Conservation (phyloP, 257 asterid genomes). For the Verbascum thapsus region DNA sequence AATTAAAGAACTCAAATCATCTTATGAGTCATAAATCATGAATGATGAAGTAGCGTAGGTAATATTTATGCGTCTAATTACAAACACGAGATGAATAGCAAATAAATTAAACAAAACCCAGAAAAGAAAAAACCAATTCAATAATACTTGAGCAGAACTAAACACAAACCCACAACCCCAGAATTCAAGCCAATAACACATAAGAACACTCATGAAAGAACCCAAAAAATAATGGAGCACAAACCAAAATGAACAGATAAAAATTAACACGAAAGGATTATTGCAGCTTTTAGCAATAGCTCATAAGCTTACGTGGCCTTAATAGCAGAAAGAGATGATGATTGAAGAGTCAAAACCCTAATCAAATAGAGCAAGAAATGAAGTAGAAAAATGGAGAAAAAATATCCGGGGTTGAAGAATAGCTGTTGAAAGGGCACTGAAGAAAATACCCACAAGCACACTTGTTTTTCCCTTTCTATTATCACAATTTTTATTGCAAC, state of each 20-base stretch:
- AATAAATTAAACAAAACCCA: conserved; percentile 4
- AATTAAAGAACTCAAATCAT: not conserved
- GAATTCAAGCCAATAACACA: conserved; percentile 13
- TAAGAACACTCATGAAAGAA: conserved; percentile 1
- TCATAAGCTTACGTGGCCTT: conserved; percentile 18
- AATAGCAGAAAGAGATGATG: conserved; percentile 19
- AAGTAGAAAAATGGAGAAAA: conserved; percentile 17
- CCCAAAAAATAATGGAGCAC: not conserved
- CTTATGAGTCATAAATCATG: not conserved
- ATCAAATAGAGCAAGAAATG: conserved; percentile 27
- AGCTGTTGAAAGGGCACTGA: conserved; percentile 44
- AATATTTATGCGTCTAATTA: too few species aligned
- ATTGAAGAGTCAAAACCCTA: conserved; percentile 45
- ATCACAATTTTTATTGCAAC: too few species aligned
- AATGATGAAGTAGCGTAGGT: too few species aligned
- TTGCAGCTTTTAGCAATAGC: conserved; percentile 10
- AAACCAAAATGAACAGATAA: not conserved
- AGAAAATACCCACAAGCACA: conserved; percentile 36
- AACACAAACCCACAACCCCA: conserved; percentile 24
- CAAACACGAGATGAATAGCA: not conserved
- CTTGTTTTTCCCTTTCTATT: conserved; percentile 12
- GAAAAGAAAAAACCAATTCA: conserved; percentile 19
- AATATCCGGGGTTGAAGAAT: conserved; percentile 36
- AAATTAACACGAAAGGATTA: conserved; percentile 15
- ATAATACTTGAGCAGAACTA: conserved; percentile 2